These are phyloP conservation scores for Hypholoma sublateritium DNA, from an alignment of 768 basidiomycete genomes.

Conservation along the genomic window DNA sequence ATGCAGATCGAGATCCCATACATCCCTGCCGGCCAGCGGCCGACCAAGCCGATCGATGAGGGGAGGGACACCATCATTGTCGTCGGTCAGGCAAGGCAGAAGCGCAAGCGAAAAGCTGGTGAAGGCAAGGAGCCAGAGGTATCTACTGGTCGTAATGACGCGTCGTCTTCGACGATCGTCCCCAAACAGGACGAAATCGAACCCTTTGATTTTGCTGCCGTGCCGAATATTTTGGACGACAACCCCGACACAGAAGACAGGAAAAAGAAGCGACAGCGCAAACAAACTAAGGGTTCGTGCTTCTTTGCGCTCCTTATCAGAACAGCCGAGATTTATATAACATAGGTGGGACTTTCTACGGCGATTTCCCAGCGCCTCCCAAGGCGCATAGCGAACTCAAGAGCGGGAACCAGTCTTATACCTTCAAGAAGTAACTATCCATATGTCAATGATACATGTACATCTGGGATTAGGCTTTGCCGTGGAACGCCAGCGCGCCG, in stretches of 20 bases:
- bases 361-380: constrained; percentile 66
- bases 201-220: constrained; percentile 67
- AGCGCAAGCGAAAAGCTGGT: constrained; percentile 55
- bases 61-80: constrained; percentile 74
- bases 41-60: constrained; percentile 22
- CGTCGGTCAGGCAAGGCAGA: constrained; percentile 63
- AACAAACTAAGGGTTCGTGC: constrained; percentile 30
- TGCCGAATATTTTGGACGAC: constrained; percentile 73
- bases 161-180: constrained; percentile 4
- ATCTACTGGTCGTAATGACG: constrained; percentile 20
- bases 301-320: neutral
- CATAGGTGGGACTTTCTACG: constrained; percentile 44
- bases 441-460: neutral
- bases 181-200: constrained; percentile 31
- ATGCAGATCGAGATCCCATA: constrained; percentile 76
- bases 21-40: constrained; percentile 65
- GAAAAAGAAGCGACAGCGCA: constrained; percentile 50
- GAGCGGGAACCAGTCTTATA: constrained; percentile 69
- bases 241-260: constrained; percentile 40
- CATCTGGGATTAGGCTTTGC: neutral
- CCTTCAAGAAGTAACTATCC: constrained; percentile 48
- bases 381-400: constrained; percentile 64
- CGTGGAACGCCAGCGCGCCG: neutral
- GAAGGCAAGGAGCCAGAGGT: neutral
- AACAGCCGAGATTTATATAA: constrained; percentile 8